Base-by-base conservation (phyloP, 139 green algal genomes). In the Haematococcus lacustris region DNA sequence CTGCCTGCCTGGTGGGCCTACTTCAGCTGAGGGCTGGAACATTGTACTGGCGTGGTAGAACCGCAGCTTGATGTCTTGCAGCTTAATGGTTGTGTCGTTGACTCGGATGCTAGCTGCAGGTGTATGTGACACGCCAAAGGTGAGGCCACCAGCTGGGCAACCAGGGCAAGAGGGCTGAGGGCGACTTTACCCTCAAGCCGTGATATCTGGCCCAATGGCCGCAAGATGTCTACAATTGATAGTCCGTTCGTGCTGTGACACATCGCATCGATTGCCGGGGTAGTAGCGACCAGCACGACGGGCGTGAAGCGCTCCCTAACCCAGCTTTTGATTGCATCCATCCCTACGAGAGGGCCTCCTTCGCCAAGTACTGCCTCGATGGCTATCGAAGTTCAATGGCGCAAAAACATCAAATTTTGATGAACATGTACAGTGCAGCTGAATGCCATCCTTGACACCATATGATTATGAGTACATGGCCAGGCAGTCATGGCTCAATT, bases 31-130 rank as follows among this genome's bases (percentile, higher is more conserved):
- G 0, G 89, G 88, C 71, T 95, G 89, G 40, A 77, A 84, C 47
- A 97, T 85, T 9, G 78, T 80, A 25, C 47, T 47, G 21, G 62
- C 74, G 2, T 76, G 64, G 66, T 88, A 88, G 30, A 97, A 88
- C 37, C 84, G 76, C 57, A 97, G 68, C 30, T 78, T 79, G 32
- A 96, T 81, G 35, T 93, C 88, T 33, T 86, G 76, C 7, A 97
- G 77, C 1, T 89, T 73, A n/a, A 91, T 84, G 0, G 85, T 76
- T 3, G 82, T 64, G 73, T 97, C 93, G 1, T 86, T 88, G 2
- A 92, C 70, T 4, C 87, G 79, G 28, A 93, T 71, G 0, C 83
- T 75, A 4, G 86, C 88, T 93, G 88, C 74, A 68, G 3, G 35
- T 50, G 5, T 60, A 53, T 39, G 26, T 69, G 50, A 28, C 38